Conservation (phyloP, 352 stramenopile species). For the Phytophthora kernoviae region DNA sequence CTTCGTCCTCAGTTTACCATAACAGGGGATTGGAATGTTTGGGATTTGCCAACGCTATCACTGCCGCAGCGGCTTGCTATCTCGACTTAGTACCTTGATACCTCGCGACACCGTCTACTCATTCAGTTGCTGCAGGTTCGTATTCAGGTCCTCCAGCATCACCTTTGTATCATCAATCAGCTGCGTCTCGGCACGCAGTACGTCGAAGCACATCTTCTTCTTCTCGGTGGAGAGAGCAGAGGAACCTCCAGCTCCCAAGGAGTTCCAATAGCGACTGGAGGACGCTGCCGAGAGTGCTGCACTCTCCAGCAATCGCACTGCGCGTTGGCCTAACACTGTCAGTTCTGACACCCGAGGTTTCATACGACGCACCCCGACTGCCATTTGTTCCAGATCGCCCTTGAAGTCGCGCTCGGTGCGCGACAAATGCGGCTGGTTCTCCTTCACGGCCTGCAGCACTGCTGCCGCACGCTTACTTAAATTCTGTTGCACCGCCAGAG, state of each 20-base stretch:
- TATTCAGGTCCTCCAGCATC: conserved; percentile 66
- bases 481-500: conserved; percentile 73
- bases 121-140: conserved; percentile 52
- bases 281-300: conserved; percentile 29
- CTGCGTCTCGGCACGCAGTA: conserved; percentile 80
- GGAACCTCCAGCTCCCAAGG: conserved; percentile 8
- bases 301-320: conserved; percentile 60
- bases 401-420: conserved; percentile 77
- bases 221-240: conserved; percentile 64
- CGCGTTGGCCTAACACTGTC: conserved; percentile 65
- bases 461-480: conserved; percentile 77
- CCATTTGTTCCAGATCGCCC: conserved; percentile 68
- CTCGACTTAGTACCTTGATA: too few species aligned
- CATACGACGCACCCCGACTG: conserved; percentile 66
- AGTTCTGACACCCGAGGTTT: conserved; percentile 74
- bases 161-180: conserved; percentile 81
- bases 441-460: conserved; percentile 78
- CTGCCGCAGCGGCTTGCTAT: too few species aligned
- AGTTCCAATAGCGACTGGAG: conserved; percentile 23
- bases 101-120: conserved; percentile 11
- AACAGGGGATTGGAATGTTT: too few species aligned
- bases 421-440: conserved; percentile 81
- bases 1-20: too few species aligned
- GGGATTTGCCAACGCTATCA: too few species aligned
- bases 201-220: conserved; percentile 85